Evolutionary conservation across 2,329 filamentous ascomycete genomes (phyloP), one percentile per base, ranked within the genome.

Genomic region (Sporothrix mexicana): DNA sequence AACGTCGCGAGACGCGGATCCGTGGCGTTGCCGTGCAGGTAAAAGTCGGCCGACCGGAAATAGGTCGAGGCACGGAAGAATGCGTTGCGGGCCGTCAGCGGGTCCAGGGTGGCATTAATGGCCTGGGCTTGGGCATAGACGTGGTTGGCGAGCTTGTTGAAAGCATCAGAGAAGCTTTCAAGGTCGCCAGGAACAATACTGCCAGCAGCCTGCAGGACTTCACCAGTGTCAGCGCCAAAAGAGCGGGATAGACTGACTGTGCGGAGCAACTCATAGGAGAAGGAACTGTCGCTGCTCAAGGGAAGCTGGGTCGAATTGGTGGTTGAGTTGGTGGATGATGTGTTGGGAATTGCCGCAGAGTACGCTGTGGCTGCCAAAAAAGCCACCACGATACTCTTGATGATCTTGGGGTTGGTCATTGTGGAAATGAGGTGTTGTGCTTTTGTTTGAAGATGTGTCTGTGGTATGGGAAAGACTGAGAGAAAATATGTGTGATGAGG

Each of bases 41-140:
- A 83, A 77, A 82, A 82, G 74, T 81, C 80, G 41, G 82, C 80
- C 0, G 74, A 73, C 55, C 81, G 80, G 74, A 78, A 83, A 75
- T 83, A 83, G n/a, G 73, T 78, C 8, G 81, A 74, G 1, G 79
- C 80, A 8, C 77, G 77, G 75, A 83, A 82, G 51, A 76, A 77
- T 10, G 77, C 77, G 62, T 81, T 79, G 23, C 80, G 77, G 9
- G 74, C 76, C 2, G 77, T 78, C 51, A 78, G 74, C 4, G 79
- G 77, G 36, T 76, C 70, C 23, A 59, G 25, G 1, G 25, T 72
- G 1, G 73, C 15, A 64, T 79, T 73, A 47, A 78, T 76, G 13
- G 74, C 72, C 17, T 72, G 66, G 9, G 77, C 75, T 3, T 66
- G 57, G 13, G 55, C 23, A 45, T 77, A 73, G 2, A 78, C 74